Base-by-base conservation (phyloP, 2,329 filamentous ascomycete species). In the Trichoderma citrinoviride region DNA sequence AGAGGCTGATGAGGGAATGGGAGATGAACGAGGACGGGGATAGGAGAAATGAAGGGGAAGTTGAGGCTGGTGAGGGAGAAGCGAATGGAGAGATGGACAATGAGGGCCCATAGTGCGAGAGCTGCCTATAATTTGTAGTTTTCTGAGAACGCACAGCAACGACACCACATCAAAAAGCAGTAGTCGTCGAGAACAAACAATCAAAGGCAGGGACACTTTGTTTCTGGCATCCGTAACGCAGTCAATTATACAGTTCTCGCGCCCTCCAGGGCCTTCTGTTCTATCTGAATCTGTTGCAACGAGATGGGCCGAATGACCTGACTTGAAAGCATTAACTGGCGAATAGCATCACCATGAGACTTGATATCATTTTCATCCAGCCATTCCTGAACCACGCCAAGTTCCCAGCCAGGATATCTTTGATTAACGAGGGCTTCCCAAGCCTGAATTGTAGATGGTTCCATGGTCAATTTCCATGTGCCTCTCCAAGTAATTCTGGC, bases 281-380 rank as follows among this genome's bases (percentile, higher is more conserved):
- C 69, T 19, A 23, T 56, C n/a, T 2, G 43, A 7, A 69, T 67
- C 57, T 70, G 68, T 12, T 53, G 56, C 50, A 71, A 57, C 2
- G 67, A 71, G 21, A 69, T 27, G 5, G 65, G 66, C 25, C 65
- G 61, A 46, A 70, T 64, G 12, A 60, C 61, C 29, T 63, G 57
- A 12, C 29, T 55, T 15, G 60, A 68, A 50, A 71, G 66, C 33
- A 44, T 56, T 33, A 71, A 54, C 2, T 65, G 44, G 19, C 53
- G 61, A 41, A 71, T 69, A 3, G 67, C 68, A 61, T 70, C 69
- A 5, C 66, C 68, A 49, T 71, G 68, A 46, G 47, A 68, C n/a
- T 52, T 64, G 15, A 68, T 63, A 14, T 40, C 15, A 61, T n/a
- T 56, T 44, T 7, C 33, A 60, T 67, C 47, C 0, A 71, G 54